Conservation (phyloP, 192 early-diverging fungal species). For the Rhizophagus clarus region DNA sequence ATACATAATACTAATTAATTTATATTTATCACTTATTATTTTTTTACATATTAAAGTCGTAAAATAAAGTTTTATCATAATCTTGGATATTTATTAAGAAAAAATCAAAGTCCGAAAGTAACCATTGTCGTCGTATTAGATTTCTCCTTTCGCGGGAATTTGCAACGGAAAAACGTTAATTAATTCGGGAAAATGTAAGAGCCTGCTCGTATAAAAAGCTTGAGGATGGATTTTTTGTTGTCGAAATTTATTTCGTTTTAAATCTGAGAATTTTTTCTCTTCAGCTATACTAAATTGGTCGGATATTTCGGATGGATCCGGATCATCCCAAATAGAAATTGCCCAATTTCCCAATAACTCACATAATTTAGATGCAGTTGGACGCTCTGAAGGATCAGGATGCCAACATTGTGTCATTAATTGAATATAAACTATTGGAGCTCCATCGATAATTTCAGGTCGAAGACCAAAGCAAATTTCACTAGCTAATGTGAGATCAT, state of each 20-base stretch:
- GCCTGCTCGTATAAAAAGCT: background rate
- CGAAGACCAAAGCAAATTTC: slow-evolving; percentile 38
- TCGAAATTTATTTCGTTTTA: background rate
- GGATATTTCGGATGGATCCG: background rate
- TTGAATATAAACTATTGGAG: slow-evolving; percentile 35
- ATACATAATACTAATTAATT: too few species aligned
- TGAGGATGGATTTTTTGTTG: background rate
- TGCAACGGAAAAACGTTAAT: too few species aligned
- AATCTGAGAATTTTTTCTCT: background rate
- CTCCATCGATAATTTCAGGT: slow-evolving; percentile 38
- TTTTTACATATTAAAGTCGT: too few species aligned
- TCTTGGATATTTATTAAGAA: too few species aligned
- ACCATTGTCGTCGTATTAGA: too few species aligned
- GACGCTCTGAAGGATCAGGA: slow-evolving; percentile 31
- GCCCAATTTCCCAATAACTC: background rate
- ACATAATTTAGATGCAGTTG: background rate
- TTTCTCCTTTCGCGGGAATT: too few species aligned
- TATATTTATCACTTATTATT: too few species aligned
- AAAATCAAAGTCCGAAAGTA: too few species aligned
- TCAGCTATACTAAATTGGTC: background rate
- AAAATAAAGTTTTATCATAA: too few species aligned
- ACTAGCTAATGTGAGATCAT: slow-evolving; percentile 31
- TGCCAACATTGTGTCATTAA: slow-evolving; percentile 45
- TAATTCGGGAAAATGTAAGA: too few species aligned
- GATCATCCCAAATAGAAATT: background rate